Base-by-base conservation (phyloP, 345 rosid genomes). In the Melastoma malabathricum region DNA sequence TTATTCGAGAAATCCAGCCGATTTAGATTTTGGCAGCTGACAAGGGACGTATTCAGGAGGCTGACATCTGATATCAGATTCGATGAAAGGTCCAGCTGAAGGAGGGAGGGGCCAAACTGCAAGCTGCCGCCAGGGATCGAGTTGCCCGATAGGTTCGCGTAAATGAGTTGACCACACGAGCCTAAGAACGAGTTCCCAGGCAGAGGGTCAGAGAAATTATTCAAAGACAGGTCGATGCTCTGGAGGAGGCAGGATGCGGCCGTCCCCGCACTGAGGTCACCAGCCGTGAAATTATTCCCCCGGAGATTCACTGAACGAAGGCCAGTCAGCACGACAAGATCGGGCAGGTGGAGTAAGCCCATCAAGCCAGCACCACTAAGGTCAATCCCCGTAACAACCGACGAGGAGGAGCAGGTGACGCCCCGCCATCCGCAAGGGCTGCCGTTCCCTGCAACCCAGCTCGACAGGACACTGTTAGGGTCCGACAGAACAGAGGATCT, bases 371-470 rank as follows among this genome's bases (percentile, higher is more conserved):
- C 59, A 64, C 76, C 65, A 48, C 69, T 61, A 53, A 89, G 86
- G 67, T 79, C 55, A 10, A 86, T 58, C 47, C 78, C 56, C 9
- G 69, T 27, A 38, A 83, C 38, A 9, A 5, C 38, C 7, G 38
- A 31, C 38, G 38, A 31, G 7, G 38, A 31, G 38, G 38, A 31
- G 38, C 38, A 31, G 38, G 38, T 31, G 7, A 31, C 38, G 38
- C 81, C 6, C 60, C 64, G 58, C 84, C 77, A 29, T 60, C 74
- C 7, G 68, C 95, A 89, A 31, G 74, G 66, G 47, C 85, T 80
- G 43, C 97, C 97, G 23, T n/a, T 58, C 95, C 95, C 83, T 18
- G 71, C 39, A 19, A 63, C 66, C 97, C 97, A 89, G 63, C 70
- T 69, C 38, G 68, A 48, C 23, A 89, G 61, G 48, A 52, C 38